Evolutionary conservation across 1,139 yeast genomes (phyloP).

Genomic region (Magnusiomyces ingens): DNA sequence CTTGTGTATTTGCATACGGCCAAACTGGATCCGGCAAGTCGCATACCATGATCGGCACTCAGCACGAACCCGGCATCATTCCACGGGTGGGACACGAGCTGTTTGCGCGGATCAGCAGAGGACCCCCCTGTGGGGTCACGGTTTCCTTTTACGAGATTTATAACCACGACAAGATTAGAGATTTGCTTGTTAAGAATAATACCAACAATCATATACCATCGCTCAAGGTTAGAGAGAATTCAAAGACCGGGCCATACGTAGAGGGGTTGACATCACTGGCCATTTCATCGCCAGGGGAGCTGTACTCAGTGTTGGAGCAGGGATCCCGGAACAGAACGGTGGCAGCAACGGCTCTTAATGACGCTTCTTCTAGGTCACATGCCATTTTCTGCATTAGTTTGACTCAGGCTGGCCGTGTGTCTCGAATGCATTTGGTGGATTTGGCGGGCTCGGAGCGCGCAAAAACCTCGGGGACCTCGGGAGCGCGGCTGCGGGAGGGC

Average conservation of each 20-base stretch:
- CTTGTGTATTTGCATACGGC: slow-evolving; percentile 32
- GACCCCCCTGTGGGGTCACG: slow-evolving; percentile 31
- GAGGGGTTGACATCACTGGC: slow-evolving; percentile 60
- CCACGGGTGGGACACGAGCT: slow-evolving; percentile 10
- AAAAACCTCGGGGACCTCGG: slow-evolving; percentile 37
- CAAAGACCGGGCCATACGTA: slow-evolving; percentile 63
- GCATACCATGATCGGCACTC: slow-evolving; percentile 26
- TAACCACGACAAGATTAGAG: slow-evolving; percentile 70
- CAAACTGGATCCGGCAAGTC: slow-evolving; percentile 33
- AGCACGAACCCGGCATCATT: slow-evolving; percentile 9
- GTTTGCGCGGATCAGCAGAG: slow-evolving; percentile 5
- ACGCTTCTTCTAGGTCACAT: slow-evolving; percentile 78
- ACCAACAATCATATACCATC: slow-evolving; percentile 34
- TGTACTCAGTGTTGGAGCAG: slow-evolving; percentile 49
- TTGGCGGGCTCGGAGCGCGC: slow-evolving; percentile 90
- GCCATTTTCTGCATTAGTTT: slow-evolving; percentile 52
- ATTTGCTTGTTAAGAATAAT: slow-evolving; percentile 42
- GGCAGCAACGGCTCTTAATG: slow-evolving; percentile 81
- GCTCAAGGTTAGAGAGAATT: slow-evolving; percentile 68
- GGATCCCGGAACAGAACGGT: slow-evolving; percentile 77
- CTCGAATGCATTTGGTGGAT: slow-evolving; percentile 67
- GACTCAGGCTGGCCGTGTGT: slow-evolving; percentile 35
- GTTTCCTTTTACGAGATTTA: slow-evolving; percentile 83
- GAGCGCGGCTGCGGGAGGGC: slow-evolving; percentile 80
- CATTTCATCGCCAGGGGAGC: slow-evolving; percentile 52